Evolutionary conservation across 768 basidiomycete genomes (phyloP), one percentile per base, ranked within the genome.

Genomic region (Mycena galopus): DNA sequence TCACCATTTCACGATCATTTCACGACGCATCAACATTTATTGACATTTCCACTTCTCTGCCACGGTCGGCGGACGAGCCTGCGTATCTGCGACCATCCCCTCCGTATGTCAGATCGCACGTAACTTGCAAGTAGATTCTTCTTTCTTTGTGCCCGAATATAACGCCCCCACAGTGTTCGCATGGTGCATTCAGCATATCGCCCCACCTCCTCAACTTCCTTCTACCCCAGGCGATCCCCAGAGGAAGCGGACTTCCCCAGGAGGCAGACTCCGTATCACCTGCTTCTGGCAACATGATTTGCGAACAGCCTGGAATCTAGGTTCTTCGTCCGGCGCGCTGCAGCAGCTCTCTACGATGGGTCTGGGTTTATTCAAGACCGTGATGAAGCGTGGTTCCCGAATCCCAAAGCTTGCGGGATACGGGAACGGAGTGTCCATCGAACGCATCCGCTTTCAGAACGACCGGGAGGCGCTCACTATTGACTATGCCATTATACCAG

Each of bases 231-330:
- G 82, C 7, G 75, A 75, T 44, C 64, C 73, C 53, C 63, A 78
- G 73, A 84, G 77, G 78, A 86, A 78, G 78, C 88, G 81, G 73
- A 78, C 56, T 27, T 71, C 75, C 11, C 53, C 73, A 14, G 77
- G 77, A 64, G 85, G 83, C 51, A 84, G 88, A 71, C 79, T 96
- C 30, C 92, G 95, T 42, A 89, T 97, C 72, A 96, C 94, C 2
- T 97, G 95, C 78, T 96, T 97, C 79, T 97, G 95, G 94, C 95
- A 97, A 79, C 96, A 97, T 80, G 95, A 98, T 83, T 88, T 97
- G 32, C 93, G 94, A 73, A 89, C 95, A 0, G 80, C 95, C 44
- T 97, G 96, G 95, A 94, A 91, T 44, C 88, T 96, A 61, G 91
- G 91, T 9, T 88, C 92, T 0, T 86, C 89, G 1, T 84, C 89